Evolutionary conservation across 2,329 filamentous ascomycete genomes (phyloP), one percentile per base, ranked within the genome.

Genomic region (Exophiala xenobiotica): DNA sequence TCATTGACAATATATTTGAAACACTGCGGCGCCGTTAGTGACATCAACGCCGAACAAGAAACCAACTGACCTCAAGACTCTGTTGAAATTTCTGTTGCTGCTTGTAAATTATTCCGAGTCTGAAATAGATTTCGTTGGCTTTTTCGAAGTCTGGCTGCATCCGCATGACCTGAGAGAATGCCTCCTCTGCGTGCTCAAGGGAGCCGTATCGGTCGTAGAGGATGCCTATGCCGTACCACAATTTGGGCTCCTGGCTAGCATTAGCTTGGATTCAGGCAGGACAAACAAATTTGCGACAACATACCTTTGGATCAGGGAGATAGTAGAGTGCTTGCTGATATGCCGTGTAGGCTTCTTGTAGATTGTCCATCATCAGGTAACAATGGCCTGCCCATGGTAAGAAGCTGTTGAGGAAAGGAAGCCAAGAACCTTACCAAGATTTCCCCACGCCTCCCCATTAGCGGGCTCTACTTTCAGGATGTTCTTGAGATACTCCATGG

Each of bases 201-300:
- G 90, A 96, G 5, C 93, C 93, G 66, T 97, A 99, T 46, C 93
- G 81, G 68, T 99, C 93, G 62, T 99, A 99, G 1, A 99, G 76
- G 39, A 99, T 99, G 31, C 93, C 93, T 38, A 99, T 99, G 29
- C 93, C 93, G 65, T 99, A 99, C 93, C 93, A 99, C 8, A 99
- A 79, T 73, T 96, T 96, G 2, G 93, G 93, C 65, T 99, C 93
- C 87, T 91, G 56, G 8, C 39, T 19, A 41, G 33, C 26, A 42
- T 54, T 33, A 53, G 31, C n/a, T 45, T 35, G 5, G 4, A 16
- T 16, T 31, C 22, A 27, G 9, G 16, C 6, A n/a, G 26, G 16
- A 19, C 14, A 45, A 4, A 12, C 8, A 33, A 41, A 9, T 19
- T 22, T 18, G 18, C 7, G 18, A 27, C 16, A 52, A 68, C 77